Percentiles rank a stretch among this genome's conserved stretches.
phyloP scores from a whole-genome alignment of 2,329 filamentous ascomycete species.

The Pseudocercospora ulei region DNA sequence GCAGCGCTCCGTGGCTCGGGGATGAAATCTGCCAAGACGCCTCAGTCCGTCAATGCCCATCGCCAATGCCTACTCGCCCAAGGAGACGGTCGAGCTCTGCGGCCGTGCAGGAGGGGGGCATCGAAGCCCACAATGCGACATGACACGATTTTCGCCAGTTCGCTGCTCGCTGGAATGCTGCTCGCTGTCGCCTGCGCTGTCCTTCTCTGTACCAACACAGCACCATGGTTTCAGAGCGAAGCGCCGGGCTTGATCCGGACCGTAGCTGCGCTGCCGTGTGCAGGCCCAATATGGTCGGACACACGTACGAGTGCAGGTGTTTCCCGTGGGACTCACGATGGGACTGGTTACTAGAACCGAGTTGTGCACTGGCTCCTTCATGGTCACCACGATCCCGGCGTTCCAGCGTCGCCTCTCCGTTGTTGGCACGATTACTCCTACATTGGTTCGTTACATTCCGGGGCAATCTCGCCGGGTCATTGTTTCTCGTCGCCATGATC shows the following conservation, averaged over 20 bases:
- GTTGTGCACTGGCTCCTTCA: conserved; percentile 31
- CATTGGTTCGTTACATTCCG: conserved; percentile 31
- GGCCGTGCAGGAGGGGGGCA: conserved; percentile 43
- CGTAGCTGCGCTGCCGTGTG: conserved; percentile 25
- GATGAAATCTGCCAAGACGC: not conserved
- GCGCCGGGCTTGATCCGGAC: conserved; percentile 31
- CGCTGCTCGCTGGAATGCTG: conserved; percentile 46
- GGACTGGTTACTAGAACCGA: conserved; percentile 33
- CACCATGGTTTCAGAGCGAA: conserved; percentile 32
- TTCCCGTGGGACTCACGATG: conserved; percentile 32
- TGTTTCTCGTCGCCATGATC: conserved; percentile 30
- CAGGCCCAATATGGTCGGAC: no score
- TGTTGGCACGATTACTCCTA: conserved; percentile 24
- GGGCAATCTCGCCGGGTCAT: conserved; percentile 30
- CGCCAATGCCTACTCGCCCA: conserved; percentile 21
- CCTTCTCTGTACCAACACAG: conserved; percentile 23
- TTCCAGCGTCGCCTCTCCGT: conserved; percentile 36
- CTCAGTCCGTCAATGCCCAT: conserved; percentile 14
- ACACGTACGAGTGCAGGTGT: no score
- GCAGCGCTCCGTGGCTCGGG: not conserved
- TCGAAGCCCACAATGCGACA: conserved; percentile 46
- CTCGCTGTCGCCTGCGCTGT: conserved; percentile 45
- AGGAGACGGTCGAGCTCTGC: conserved; percentile 44
- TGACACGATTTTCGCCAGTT: conserved; percentile 46
- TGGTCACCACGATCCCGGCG: conserved; percentile 40